Base-by-base conservation (phyloP, 176 grass and related monocot species). In the Avena atlantica region DNA sequence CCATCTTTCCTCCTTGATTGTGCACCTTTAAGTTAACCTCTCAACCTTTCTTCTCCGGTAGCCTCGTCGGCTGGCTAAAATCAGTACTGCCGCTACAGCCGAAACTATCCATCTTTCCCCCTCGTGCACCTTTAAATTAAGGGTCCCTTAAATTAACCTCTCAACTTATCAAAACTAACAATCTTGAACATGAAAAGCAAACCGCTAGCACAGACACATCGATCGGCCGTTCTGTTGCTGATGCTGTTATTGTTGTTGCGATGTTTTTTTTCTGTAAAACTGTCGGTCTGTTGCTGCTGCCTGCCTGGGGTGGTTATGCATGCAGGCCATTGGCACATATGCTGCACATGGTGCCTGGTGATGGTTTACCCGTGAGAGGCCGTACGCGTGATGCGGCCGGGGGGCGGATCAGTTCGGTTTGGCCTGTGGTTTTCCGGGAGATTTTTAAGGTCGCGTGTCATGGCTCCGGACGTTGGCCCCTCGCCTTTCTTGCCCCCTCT, bases 361-460 rank as follows among this genome's bases (percentile, higher is more conserved):
- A 49, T 74, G 63, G 25, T 66, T 66, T 31, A 66, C 57, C 74
- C 58, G 9, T 14, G 12, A 69, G 12, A 69, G 40, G 40, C 40
- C 40, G 40, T 42, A 42, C 40, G 40, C 61, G 83, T 85, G 81
- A 87, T 51, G 87, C 74, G 31, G 31, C 31, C 31, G 9, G 45
- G 9, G 45, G 52, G 90, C 70, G 73, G 73, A 76, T 76, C 73
- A 76, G 50, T 77, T 53, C 74, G 16, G 88, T 88, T 92, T 82
- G 48, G 86, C 14, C 58, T 75, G 74, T 88, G 69, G 76, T 97
- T 96, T 95, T 96, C 89, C 56, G 11, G 13, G 64, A 90, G 92
- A 97, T 92, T 97, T 97, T 95, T 95, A 93, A 93, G 89, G 95
- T 94, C 81, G 85, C 48, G 55, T 78, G 92, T 97, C 95, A 72